A percentile compares a stretch with the other conserved stretches of the same genome.
These are phyloP conservation scores for Colletotrichum kahawae DNA, from an alignment of 2,329 filamentous ascomycete genomes.

Conservation along the genomic window DNA sequence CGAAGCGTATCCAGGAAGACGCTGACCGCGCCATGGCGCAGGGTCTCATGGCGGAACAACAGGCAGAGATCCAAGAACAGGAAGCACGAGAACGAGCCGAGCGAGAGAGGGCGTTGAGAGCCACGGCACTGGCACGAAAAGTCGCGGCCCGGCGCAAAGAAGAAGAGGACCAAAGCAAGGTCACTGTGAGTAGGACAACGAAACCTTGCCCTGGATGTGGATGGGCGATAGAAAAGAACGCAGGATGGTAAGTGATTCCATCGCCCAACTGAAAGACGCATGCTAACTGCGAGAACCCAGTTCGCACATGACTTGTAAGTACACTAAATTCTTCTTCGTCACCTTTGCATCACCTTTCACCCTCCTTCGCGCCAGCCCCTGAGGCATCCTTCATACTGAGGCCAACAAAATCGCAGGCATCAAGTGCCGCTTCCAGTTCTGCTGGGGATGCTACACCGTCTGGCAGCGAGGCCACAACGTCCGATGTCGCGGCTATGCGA, in stretches of 20 bases:
- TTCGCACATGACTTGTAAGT: slow-evolving; percentile 48
- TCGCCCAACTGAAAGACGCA: not conserved
- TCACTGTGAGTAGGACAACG: slow-evolving; percentile 33
- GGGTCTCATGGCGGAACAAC: slow-evolving; percentile 35
- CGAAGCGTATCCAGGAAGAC: slow-evolving; percentile 52
- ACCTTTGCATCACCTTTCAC: not conserved
- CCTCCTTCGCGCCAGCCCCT: not conserved
- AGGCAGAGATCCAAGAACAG: slow-evolving; percentile 27
- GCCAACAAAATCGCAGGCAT: slow-evolving; percentile 31
- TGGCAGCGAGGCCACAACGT: slow-evolving; percentile 24
- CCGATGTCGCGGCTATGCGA: slow-evolving; percentile 7
- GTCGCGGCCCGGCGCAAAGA: slow-evolving; percentile 26
- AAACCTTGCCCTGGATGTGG: slow-evolving; percentile 44
- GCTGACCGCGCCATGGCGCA: slow-evolving; percentile 42
- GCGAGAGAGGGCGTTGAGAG: slow-evolving; percentile 29
- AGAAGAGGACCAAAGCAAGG: slow-evolving; percentile 39
- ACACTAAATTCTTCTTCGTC: not conserved
- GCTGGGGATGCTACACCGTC: slow-evolving; percentile 34
- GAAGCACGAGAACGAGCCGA: slow-evolving; percentile 27
- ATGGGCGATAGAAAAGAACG: slow-evolving; percentile 43
- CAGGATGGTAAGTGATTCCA: slow-evolving; percentile 41
- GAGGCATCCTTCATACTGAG: not conserved
- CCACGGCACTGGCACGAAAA: slow-evolving; percentile 24
- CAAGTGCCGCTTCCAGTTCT: slow-evolving; percentile 39
- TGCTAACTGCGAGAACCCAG: slow-evolving; percentile 31